Base-by-base conservation (phyloP, 805 yeast genomes). In the Metschnikowia anglica region DNA sequence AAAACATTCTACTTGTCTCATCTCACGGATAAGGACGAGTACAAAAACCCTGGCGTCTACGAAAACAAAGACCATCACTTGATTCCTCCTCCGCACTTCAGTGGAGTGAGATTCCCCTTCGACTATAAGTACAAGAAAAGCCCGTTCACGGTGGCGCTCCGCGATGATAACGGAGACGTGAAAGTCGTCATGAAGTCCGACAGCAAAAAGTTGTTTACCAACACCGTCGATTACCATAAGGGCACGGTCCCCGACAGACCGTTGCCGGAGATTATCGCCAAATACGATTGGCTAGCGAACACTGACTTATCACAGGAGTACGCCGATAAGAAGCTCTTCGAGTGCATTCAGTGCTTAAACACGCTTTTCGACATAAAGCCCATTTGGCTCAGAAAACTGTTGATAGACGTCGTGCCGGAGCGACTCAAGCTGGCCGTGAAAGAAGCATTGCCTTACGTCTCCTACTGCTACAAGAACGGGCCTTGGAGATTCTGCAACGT, bases 401-500 rank as follows among this genome's bases (percentile, higher is more conserved):
- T 90, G 17, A 68, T 72, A 32, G 74, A 75, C 55, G 67, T 81
- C 39, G 67, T 81, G 3, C 83, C 87, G 0, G 57, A 60, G 47
- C 70, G 54, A 43, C 66, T 61, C 50, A 66, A 62, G 53, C 60
- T 61, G 56, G 79, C 56, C 49, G 57, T 91, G 33, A 81, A 85
- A 53, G 81, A 77, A 49, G 95, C 97, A 0, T 61, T 93, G 37
- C 96, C 98, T 0, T 83, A 86, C 59, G 85, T 88, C 0, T 76
- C 96, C 0, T 93, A 81, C 59, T 76, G 88, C 31, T 85, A 81
- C 59, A 80, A 85, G 27, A 85, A 85, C 56, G 99, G 99, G 0
- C 99, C 98, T 0, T 93, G 96, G 96, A 75, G 98, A 54, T 88
- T 88, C 46, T 79, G 93, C 9, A 88, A 84, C 59, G 81, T 89